phyloP scores from a whole-genome alignment of 2,329 filamentous ascomycete species.

The Didymosphaeria variabile region DNA sequence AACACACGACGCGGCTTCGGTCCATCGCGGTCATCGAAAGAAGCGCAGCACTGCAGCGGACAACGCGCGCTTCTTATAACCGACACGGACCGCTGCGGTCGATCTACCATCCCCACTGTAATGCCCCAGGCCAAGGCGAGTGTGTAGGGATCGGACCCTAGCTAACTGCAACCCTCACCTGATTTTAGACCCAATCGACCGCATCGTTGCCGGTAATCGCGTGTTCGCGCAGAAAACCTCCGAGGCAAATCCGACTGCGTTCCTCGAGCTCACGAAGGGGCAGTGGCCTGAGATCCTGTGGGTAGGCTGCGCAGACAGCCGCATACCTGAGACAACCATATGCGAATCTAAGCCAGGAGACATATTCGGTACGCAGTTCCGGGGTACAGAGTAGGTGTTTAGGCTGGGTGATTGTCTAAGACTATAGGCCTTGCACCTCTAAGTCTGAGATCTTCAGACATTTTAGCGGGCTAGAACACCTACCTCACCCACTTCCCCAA shows the following conservation, averaged over 20 bases:
- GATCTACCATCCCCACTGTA: conserved; percentile 12
- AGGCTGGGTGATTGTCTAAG: no score
- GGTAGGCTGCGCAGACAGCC: conserved; percentile 88
- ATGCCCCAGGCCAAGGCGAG: conserved; percentile 18
- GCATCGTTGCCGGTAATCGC: conserved; percentile 73
- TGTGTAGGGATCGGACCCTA: conserved; percentile 22
- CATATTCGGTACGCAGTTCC: no score
- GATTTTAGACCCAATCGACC: conserved; percentile 64
- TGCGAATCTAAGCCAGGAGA: conserved; percentile 82
- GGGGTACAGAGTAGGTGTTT: no score
- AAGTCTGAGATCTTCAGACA: no score
- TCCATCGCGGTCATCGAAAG: conserved; percentile 16
- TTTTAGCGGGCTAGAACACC: no score
- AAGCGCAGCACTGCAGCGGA: conserved; percentile 10
- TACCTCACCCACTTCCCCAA: no score
- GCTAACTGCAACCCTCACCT: conserved; percentile 36
- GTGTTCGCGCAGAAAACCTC: conserved; percentile 73
- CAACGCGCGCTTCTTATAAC: conserved; percentile 20
- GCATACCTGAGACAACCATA: conserved; percentile 84
- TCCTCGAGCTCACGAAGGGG: conserved; percentile 71
- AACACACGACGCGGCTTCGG: conserved; percentile 16
- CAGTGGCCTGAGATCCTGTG: conserved; percentile 76
- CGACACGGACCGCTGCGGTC: conserved; percentile 10
- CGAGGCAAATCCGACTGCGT: conserved; percentile 74
- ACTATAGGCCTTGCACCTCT: no score